Evolutionary conservation across 139 green algal species (phyloP).

Genomic region (Chlorella sp.): DNA sequence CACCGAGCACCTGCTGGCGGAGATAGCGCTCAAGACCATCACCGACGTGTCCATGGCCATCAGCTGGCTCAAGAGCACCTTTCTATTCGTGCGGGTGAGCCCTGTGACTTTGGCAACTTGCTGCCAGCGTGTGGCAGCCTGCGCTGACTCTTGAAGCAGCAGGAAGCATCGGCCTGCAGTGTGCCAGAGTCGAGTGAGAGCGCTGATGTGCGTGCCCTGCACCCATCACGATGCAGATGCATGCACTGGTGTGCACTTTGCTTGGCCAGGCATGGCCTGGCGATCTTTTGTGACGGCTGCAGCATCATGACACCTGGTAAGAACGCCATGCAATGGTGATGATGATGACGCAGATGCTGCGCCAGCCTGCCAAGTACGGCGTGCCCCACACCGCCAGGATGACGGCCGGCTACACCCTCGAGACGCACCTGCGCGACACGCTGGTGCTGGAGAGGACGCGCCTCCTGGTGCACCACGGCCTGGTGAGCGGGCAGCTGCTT

Average conservation of each 20-base stretch:
- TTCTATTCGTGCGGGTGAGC: slow-evolving; percentile 69
- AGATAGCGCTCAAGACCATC: slow-evolving; percentile 63
- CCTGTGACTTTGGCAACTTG: no score
- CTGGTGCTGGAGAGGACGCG: slow-evolving; percentile 48
- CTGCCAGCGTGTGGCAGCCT: no score
- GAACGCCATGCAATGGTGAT: no score
- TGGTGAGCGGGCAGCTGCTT: slow-evolving; percentile 38
- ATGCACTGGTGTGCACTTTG: no score
- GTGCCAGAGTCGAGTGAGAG: no score
- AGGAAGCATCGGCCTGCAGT: no score
- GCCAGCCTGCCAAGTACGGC: slow-evolving; percentile 8
- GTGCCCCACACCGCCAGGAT: neutral
- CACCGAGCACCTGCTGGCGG: slow-evolving; percentile 74
- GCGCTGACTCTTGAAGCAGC: no score
- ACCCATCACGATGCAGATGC: no score
- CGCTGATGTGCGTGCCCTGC: no score
- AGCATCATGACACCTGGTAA: no score
- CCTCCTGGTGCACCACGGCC: slow-evolving; percentile 49
- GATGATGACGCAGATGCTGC: slow-evolving; percentile 15
- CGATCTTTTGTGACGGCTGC: no score
- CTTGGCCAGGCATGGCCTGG: no score
- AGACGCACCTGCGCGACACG: slow-evolving; percentile 38
- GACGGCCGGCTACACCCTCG: slow-evolving; percentile 28
- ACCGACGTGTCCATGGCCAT: slow-evolving; percentile 52
- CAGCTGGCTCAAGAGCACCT: slow-evolving; percentile 76